Base-by-base conservation (phyloP, 2,329 filamentous ascomycete species). In the Ilyonectria mors-panacis region DNA sequence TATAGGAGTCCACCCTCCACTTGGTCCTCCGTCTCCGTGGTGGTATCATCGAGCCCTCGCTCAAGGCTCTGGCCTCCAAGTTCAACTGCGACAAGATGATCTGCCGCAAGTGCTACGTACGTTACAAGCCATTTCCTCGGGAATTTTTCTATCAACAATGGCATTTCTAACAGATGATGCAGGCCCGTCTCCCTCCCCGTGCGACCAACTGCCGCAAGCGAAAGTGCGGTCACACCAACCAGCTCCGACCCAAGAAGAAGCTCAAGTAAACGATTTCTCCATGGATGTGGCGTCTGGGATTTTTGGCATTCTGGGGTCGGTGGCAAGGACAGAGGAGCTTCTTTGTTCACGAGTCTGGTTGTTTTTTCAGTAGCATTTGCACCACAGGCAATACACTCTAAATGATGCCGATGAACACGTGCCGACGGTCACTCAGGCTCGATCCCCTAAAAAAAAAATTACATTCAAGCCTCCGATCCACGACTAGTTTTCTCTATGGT, bases 41-140 rank as follows among this genome's bases (percentile, higher is more conserved):
- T 90, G 95, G 95, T 90, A 95, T 98, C 89, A 98, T 97, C 81
- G 95, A 98, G 91, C 96, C 96, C 80, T 98, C 95, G 81, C 92
- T 98, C 81, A 98, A 98, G 92, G 95, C 94, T 78, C 92, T 98
- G 75, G 95, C 95, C 83, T 95, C 92, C 89, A 98, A 98, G 91
- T 98, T 97, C 92, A 98, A 99, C 93, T 98, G 95, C 93, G 96
- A 98, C 78, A 98, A 98, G 93, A 95, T 95, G 93, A 97, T 98
- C 87, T 98, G 96, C 94, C 95, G 96, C 90, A 98, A 99, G 93
- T 99, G 96, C 93, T 98, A 98, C 87, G 94, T 96, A 92, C 79
- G 93, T 91, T 47, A 35, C 50, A 19, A 35, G 6, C 28, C n/a
- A 28, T n/a, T 35, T n/a, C n/a, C 30, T 12, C 60, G 10, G 21